Evolutionary conservation across 2,329 filamentous ascomycete species (phyloP), one percentile per base, ranked within the genome.

Genomic region (Emergomyces africanus): DNA sequence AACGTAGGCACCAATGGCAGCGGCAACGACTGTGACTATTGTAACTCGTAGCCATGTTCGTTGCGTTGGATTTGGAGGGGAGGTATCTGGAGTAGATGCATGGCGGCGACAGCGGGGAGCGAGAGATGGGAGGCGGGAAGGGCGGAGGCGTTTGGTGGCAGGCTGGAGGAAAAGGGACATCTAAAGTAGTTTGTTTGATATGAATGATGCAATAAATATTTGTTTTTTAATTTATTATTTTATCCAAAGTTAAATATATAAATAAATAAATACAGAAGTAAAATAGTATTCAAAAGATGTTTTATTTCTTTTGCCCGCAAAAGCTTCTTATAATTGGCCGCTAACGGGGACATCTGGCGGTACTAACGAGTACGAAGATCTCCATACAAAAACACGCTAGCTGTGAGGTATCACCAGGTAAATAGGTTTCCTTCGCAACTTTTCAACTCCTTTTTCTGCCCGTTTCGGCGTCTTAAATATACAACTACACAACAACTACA

Each of bases 1-100:
- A 59, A 72, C 41, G 62, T 72, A 75, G 30, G 68, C 70, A 25
- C 73, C 73, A 60, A 70, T 65, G 56, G 67, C 71, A 28, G 67
- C 70, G 20, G 73, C 72, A n/a, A 67, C 63, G 28, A 66, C 63
- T 30, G 70, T 73, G 50, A 75, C 63, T 56, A 71, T 53, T 33
- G 66, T 64, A 59, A 74, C 59, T 44, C 68, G 69, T 50, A 74
- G 60, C 72, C 71, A 75, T 60, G 64, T 66, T 42, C 64, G 66
- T 49, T 61, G 64, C 57, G 65, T 68, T 12, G 65, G 63, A 25
- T 66, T 68, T 12, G 65, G 63, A 25, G 65, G 57, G 55, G 44
- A 64, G 61, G 54, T 61, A 54, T 62, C 25, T 30, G n/a, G n/a
- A n/a, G 67, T 63, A 44, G 63, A 61, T 15, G 64, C 66, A 66